Evolutionary conservation across 2,329 filamentous ascomycete genomes (phyloP).

Genomic region (Pseudogymnoascus verrucosus): DNA sequence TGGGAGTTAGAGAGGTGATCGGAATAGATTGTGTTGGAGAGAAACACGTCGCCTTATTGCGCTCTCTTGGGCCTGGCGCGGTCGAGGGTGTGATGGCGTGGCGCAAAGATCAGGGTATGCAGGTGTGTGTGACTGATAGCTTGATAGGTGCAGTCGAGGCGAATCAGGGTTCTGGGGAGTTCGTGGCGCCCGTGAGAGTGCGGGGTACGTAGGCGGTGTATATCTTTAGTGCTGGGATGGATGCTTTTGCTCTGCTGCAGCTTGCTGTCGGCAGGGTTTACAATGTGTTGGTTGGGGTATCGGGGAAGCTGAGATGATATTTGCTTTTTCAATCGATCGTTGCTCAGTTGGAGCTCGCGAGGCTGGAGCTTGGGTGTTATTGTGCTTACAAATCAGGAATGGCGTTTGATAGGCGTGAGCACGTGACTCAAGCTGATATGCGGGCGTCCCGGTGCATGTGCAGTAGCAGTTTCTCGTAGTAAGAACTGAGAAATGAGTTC

Average conservation of each 20-base stretch:
- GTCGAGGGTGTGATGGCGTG: neutral
- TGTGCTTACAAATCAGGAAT: slow-evolving; percentile 2
- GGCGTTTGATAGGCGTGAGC: neutral
- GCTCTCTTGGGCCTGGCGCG: neutral
- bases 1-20: neutral
- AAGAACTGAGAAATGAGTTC: neutral
- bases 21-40: neutral
- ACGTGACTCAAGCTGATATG: neutral
- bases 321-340: slow-evolving; percentile 1
- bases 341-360: neutral
- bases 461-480: neutral
- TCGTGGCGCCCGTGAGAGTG: neutral
- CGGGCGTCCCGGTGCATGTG: neutral
- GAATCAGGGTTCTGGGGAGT: neutral
- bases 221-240: neutral
- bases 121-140: neutral
- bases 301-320: neutral
- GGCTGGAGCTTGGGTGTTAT: neutral
- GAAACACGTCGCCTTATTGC: neutral
- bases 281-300: neutral
- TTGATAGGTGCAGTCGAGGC: neutral
- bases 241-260: neutral
- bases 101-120: neutral
- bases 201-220: slow-evolving; percentile 3
- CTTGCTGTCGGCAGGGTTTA: neutral